Conservation (phyloP, 768 basidiomycete genomes). For the Auricularia heimuer region DNA sequence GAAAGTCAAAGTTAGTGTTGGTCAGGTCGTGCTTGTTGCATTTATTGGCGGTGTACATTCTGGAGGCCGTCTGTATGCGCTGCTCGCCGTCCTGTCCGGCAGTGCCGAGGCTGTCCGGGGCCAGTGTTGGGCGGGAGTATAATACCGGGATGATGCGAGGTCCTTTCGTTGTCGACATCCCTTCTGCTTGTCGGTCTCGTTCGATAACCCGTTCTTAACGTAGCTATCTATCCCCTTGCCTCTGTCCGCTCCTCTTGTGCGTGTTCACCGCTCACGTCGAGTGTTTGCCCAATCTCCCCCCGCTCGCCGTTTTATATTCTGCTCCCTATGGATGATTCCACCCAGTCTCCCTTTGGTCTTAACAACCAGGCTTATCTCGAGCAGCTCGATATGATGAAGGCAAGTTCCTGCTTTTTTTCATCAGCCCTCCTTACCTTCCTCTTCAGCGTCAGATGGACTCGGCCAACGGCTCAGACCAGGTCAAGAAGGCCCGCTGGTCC, state of each 20-base stretch:
- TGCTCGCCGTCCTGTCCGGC: too few relatives aligned
- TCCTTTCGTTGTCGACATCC: background rate
- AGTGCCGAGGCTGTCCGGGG: too few relatives aligned
- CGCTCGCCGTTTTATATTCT: background rate
- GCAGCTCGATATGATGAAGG: slow-evolving; percentile 89
- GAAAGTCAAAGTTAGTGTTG: too few relatives aligned
- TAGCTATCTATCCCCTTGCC: background rate
- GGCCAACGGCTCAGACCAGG: slow-evolving; percentile 61
- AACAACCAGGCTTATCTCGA: slow-evolving; percentile 1
- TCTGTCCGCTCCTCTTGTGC: background rate
- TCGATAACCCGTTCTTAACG: background rate
- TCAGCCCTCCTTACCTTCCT: slow-evolving; percentile 3
- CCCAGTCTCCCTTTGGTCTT: background rate
- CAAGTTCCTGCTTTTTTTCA: slow-evolving; percentile 14
- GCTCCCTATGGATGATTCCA: background rate
- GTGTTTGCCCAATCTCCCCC: background rate
- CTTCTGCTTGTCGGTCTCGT: background rate
- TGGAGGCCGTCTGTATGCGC: too few relatives aligned
- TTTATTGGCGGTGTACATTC: too few relatives aligned
- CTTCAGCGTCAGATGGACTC: slow-evolving; percentile 77
- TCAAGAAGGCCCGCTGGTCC: slow-evolving; percentile 88
- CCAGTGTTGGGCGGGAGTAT: background rate
- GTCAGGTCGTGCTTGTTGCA: too few relatives aligned
- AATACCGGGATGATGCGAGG: background rate
- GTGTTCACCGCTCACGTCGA: background rate